Evolutionary conservation across 352 stramenopile genomes (phyloP).

Genomic region (Pythium utonaiense): DNA sequence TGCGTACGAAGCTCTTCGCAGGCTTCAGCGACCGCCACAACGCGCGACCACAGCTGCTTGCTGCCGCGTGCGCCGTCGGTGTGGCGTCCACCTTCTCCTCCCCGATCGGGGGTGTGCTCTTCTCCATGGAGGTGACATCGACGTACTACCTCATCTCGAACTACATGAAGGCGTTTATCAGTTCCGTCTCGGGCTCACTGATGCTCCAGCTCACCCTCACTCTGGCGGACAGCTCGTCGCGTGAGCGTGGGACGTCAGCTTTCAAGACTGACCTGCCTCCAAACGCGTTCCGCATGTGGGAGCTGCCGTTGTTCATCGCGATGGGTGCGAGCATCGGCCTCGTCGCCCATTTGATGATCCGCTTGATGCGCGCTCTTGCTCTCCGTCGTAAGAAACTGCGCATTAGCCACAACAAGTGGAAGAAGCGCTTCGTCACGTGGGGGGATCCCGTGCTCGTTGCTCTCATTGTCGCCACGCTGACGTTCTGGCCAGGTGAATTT

Average conservation of each 20-base stretch:
- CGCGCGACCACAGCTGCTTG: constrained; percentile 84
- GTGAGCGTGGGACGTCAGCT: constrained; percentile 43
- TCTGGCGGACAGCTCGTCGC: constrained; percentile 49
- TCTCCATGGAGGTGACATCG: constrained; percentile 92
- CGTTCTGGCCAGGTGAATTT: constrained; percentile 73
- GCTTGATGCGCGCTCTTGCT: constrained; percentile 52
- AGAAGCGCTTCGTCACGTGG: constrained; percentile 53
- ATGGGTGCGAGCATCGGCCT: constrained; percentile 61
- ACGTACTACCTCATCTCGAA: constrained; percentile 89
- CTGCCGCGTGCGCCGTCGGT: constrained; percentile 89
- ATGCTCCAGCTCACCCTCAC: constrained; percentile 75
- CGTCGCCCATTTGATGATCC: constrained; percentile 52
- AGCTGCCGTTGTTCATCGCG: constrained; percentile 66
- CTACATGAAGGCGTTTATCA: constrained; percentile 89
- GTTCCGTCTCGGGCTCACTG: constrained; percentile 65
- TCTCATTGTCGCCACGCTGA: constrained; percentile 56
- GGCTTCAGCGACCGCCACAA: constrained; percentile 76
- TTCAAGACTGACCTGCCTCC: constrained; percentile 46
- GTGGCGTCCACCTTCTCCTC: constrained; percentile 92
- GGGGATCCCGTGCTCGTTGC: constrained; percentile 63
- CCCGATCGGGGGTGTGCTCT: constrained; percentile 92
- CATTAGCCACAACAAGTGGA: constrained; percentile 42
- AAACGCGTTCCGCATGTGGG: constrained; percentile 61
- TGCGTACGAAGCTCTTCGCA: constrained; percentile 71
- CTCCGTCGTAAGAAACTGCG: constrained; percentile 24